Conservation (phyloP, 192 early-diverging fungal genomes). For the Chytriomyces confervae region DNA sequence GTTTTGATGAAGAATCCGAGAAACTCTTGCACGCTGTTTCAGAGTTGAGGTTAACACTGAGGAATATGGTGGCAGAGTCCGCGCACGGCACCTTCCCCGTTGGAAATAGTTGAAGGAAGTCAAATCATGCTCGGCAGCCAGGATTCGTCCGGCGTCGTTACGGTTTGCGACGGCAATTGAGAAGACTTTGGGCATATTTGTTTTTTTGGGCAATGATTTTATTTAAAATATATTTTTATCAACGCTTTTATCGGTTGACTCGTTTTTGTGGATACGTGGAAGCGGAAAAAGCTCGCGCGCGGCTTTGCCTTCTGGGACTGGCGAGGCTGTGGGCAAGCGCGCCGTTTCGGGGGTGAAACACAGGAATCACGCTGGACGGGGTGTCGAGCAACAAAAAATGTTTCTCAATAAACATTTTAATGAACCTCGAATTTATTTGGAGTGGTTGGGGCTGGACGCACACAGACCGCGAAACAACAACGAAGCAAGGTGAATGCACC, state of each 20-base stretch:
- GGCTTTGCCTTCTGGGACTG: neutral
- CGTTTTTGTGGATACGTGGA: too few species aligned
- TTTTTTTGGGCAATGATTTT: neutral
- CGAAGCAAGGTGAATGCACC: neutral
- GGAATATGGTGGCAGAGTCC: neutral
- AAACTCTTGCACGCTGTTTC: constrained; percentile 76
- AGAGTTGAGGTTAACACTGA: neutral
- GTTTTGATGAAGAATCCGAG: constrained; percentile 85
- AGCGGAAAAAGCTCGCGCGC: too few species aligned
- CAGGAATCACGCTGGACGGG: neutral
- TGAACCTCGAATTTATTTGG: constrained; percentile 1
- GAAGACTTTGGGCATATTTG: constrained; percentile 31
- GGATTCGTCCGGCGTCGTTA: constrained; percentile 37
- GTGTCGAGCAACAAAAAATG: neutral
- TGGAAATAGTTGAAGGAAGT: constrained; percentile 86
- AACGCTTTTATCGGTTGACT: too few species aligned
- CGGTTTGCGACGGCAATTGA: constrained; percentile 21
- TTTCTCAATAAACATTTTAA: too few species aligned
- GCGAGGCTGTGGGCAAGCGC: neutral
- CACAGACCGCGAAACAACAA: constrained; percentile 3
- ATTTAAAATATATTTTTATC: too few species aligned
- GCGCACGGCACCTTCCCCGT: constrained; percentile 68
- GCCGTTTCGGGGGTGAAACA: neutral
- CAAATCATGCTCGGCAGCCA: constrained; percentile 75
- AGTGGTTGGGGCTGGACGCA: constrained; percentile 18